Evolutionary conservation across 2,329 filamentous ascomycete genomes (phyloP).

Genomic region (Calcarisporium arbuscula): DNA sequence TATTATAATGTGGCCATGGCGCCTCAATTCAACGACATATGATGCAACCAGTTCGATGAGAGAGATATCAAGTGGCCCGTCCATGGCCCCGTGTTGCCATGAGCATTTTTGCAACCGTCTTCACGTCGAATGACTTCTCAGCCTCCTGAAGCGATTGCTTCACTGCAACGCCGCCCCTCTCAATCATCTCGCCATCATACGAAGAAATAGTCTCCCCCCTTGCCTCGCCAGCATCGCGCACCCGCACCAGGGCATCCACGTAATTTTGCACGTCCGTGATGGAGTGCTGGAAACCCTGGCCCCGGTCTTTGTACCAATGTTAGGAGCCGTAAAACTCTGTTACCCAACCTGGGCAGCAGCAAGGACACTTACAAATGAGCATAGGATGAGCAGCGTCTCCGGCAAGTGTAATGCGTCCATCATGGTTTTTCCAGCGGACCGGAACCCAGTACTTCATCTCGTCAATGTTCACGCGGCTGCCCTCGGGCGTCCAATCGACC

Average conservation of each 20-base stretch:
- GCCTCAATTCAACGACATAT: too few relatives aligned
- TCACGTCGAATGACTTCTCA: constrained; percentile 20
- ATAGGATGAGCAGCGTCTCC: constrained; percentile 39
- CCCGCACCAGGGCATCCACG: constrained; percentile 22
- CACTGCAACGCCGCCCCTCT: constrained; percentile 26
- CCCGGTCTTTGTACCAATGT: too few relatives aligned
- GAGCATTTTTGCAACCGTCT: constrained; percentile 23
- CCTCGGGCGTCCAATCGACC: constrained; percentile 28
- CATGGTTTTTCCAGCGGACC: constrained; percentile 22
- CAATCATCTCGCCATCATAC: constrained; percentile 26
- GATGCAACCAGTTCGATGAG: too few relatives aligned
- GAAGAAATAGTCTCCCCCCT: constrained; percentile 16
- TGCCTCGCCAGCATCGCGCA: constrained; percentile 11
- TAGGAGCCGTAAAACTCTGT: too few relatives aligned
- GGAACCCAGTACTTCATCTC: constrained; percentile 32
- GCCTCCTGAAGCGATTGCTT: constrained; percentile 26
- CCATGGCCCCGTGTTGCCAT: constrained; percentile 24
- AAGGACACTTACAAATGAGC: constrained; percentile 31
- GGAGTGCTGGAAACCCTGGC: constrained; percentile 38
- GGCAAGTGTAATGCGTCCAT: constrained; percentile 27
- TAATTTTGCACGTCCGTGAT: constrained; percentile 33
- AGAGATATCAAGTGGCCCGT: constrained; percentile 8
- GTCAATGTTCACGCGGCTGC: constrained; percentile 22
- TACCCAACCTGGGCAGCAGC: too few relatives aligned
- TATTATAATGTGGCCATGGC: too few relatives aligned